Base-by-base conservation (phyloP, 2,329 filamentous ascomycete genomes). In the Apiospora aurea region DNA sequence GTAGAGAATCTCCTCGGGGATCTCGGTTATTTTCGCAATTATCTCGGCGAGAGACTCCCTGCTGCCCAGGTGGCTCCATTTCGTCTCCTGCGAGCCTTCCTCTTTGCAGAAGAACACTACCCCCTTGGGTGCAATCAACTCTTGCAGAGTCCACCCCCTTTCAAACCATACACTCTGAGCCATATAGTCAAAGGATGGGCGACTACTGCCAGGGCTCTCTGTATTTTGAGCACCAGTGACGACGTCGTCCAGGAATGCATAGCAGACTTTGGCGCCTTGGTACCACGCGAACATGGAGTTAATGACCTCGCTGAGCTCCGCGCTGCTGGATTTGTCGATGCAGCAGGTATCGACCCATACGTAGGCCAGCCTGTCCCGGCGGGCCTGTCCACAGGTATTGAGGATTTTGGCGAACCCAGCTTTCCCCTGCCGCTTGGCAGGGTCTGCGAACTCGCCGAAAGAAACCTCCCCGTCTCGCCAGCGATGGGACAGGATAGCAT, bases 241-340 rank as follows among this genome's bases (percentile, higher is more conserved):
- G 7, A 69, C 49, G 49, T 69, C 68, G 8, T 46, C 68, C 38
- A 69, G 46, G 5, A 34, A 53, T 1, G 21, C 68, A 46, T 53
- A 69, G n/a, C 68, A 69, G 10, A 69, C 44, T 0, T 1, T 21
- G 10, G 68, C 8, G 24, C 29, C 4, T 1, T n/a, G 26, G 49
- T 69, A 69, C 43, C 46, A 69, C 43, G 18, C 13, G n/a, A 41
- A 69, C 68, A 69, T 69, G 68, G 68, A 46, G 26, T 69, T 69
- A 26, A 69, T 69, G 26, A 46, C 68, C 38, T 69, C 68, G 38
- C 24, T 49, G 6, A 69, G 68, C 26, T 53, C 68, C 2, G 68
- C 44, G 44, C 46, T 51, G 68, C 46, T 51, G 46, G 43, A 49
- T 46, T 69, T 69, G 46, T 69, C 68, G 26, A 69, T 69, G 38